Base-by-base conservation (phyloP, 495 filamentous ascomycete species). In the Acidomyces sp. region DNA sequence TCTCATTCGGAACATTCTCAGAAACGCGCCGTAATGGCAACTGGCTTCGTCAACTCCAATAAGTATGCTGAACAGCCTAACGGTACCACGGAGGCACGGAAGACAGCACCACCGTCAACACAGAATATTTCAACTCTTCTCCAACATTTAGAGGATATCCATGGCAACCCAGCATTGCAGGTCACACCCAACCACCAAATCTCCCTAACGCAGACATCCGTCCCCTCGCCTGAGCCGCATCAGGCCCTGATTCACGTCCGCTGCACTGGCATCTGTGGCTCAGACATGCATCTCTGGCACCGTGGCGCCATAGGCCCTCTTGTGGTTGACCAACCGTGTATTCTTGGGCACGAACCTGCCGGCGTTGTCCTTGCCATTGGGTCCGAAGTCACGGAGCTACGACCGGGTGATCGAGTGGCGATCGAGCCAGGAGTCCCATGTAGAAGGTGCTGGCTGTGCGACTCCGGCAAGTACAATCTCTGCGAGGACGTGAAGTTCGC, bases 341-440 rank as follows among this genome's bases (percentile, higher is more conserved):
- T 69, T 30, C 43, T 70, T 13, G 67, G 67, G 7, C 67, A 70
- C 39, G 67, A 70, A 47, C 62, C 64, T 23, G 58, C 67, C 18
- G 67, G 67, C 5, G 37, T 65, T n/a, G 59, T 70, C 24, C 46
- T 69, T 5, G 56, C 60, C 31, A 57, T 61, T 36, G 65, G 65
- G 27, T 59, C 58, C 22, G 63, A 58, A 1, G 67, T 70, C 3
- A 61, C 54, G 1, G 53, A 50, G 36, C 53, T 69, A 13, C 18
- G 20, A 19, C 6, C 25, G 27, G 66, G 66, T 22, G 67, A 71
- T 37, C 52, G 65, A 28, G 65, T 71, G 3, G 67, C 67, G 13
- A 55, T 71, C 26, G 67, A 70, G 41, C 67, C 67, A 7, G 61
- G 64, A 16, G 62, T 65, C 4, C 61, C 64, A 3, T 71, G 67